These are phyloP conservation scores for Raphanus hybrid DNA, from an alignment of 441 rosid genomes.

Conservation along the genomic window DNA sequence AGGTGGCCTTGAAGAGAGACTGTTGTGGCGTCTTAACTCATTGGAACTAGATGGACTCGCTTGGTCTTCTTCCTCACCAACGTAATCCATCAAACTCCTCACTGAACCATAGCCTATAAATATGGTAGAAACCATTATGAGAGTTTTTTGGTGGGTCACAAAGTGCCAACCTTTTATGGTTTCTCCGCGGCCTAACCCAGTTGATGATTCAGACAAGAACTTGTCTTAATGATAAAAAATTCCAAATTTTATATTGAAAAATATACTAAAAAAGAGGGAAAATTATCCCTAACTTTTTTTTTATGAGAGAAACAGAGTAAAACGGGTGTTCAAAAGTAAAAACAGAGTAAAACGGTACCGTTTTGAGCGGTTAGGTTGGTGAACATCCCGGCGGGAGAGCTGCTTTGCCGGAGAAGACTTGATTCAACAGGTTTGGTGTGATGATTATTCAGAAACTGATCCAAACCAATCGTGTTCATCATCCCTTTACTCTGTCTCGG, in stretches of 20 bases:
- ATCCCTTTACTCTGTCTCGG: constrained; percentile 60
- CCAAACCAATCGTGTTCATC: constrained; percentile 59
- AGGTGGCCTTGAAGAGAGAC: constrained; percentile 63
- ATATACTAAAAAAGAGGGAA: neutral
- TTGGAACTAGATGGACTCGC: constrained; percentile 49
- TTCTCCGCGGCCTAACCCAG: constrained; percentile 5
- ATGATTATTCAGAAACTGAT: constrained; percentile 54
- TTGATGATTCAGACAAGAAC: constrained; percentile 24
- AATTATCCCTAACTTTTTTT: neutral
- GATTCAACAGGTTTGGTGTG: constrained; percentile 55
- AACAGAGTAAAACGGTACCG: constrained; percentile 53
- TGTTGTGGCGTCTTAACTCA: constrained; percentile 60
- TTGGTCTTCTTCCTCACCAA: constrained; percentile 51
- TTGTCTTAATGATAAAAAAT: constrained; percentile 13
- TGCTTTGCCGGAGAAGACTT: constrained; percentile 69
- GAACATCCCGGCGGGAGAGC: constrained; percentile 80
- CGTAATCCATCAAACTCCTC: constrained; percentile 52
- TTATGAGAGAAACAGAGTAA: neutral
- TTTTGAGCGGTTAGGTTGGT: constrained; percentile 57
- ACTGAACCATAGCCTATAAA: constrained; percentile 55
- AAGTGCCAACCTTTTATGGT: constrained; percentile 27
- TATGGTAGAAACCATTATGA: neutral
- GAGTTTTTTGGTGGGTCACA: neutral
- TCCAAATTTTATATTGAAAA: neutral
- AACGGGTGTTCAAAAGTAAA: neutral